These are phyloP conservation scores for Fusarium secorum DNA, from an alignment of 2,329 filamentous ascomycete genomes.

Conservation along the genomic window DNA sequence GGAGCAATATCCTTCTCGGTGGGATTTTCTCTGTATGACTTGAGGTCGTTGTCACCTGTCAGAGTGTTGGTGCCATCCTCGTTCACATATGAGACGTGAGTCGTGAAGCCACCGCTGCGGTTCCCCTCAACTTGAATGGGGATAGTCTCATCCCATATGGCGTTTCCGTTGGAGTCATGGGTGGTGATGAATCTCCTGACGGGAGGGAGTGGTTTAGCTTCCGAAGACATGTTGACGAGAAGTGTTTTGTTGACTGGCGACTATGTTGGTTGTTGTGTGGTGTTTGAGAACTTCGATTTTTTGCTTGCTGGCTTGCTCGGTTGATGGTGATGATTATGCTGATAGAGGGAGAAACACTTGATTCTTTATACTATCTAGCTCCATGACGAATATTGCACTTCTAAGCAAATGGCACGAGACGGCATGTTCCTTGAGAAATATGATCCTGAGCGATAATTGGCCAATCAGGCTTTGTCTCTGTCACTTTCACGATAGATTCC, in stretches of 20 bases:
- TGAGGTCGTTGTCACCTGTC: constrained; percentile 25
- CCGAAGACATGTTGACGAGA: constrained; percentile 16
- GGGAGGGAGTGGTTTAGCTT: constrained; percentile 21
- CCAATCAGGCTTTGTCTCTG: not conserved
- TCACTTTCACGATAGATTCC: not conserved
- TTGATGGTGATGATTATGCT: not conserved
- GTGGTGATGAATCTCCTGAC: constrained; percentile 35
- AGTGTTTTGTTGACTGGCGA: not conserved
- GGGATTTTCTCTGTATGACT: constrained; percentile 27
- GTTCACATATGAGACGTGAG: constrained; percentile 32
- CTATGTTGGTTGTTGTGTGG: not conserved
- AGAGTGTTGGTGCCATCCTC: constrained; percentile 16
- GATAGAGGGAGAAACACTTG: not conserved
- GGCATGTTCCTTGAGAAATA: not conserved
- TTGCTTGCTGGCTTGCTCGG: not conserved
- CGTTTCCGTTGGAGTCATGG: constrained; percentile 27
- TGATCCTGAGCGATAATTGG: not conserved
- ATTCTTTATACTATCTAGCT: not conserved
- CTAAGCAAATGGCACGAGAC: not conserved
- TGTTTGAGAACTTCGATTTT: not conserved
- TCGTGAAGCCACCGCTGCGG: constrained; percentile 30
- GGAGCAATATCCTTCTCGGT: constrained; percentile 30
- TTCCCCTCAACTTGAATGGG: constrained; percentile 20
- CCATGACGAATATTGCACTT: not conserved
- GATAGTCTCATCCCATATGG: constrained; percentile 30